Evolutionary conservation across 1,284 basidiomycete genomes (phyloP).

Genomic region (Golubevia sp.): DNA sequence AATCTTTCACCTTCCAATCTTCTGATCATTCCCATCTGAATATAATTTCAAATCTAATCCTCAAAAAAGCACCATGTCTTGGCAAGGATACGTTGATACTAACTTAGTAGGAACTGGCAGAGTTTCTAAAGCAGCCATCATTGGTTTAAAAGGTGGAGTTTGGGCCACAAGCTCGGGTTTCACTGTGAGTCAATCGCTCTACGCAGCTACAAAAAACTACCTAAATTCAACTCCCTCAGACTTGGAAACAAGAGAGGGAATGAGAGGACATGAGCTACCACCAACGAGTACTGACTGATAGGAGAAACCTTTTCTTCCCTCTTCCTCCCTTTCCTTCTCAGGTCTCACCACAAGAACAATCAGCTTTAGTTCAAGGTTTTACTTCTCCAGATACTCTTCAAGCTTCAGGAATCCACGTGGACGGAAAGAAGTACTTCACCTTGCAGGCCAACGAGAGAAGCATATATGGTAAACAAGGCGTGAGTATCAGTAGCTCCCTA

Average conservation of each 20-base stretch:
- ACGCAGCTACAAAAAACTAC: background rate
- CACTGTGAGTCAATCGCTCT: constrained; percentile 65
- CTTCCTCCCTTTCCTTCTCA: constrained; percentile 54
- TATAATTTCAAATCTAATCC: no score
- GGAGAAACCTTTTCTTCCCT: background rate
- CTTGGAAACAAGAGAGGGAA: background rate
- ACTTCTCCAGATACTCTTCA: constrained; percentile 63
- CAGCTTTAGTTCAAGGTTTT: constrained; percentile 70
- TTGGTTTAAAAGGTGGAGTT: constrained; percentile 81
- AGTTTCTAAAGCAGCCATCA: constrained; percentile 78
- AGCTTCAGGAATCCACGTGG: constrained; percentile 72
- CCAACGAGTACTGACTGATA: background rate
- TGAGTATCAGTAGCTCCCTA: constrained; percentile 63
- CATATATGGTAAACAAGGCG: constrained; percentile 81
- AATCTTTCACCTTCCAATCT: no score
- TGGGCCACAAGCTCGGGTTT: constrained; percentile 83
- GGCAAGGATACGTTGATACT: constrained; percentile 87
- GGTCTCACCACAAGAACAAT: constrained; percentile 79
- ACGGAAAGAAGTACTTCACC: constrained; percentile 80
- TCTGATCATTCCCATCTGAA: no score
- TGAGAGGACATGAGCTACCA: background rate
- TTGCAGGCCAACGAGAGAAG: constrained; percentile 69
- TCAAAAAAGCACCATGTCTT: no score
- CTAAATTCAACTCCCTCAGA: background rate
- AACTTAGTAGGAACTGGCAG: constrained; percentile 80